Base-by-base conservation (phyloP, 1,284 basidiomycete species). In the Rhodotorula sp. region DNA sequence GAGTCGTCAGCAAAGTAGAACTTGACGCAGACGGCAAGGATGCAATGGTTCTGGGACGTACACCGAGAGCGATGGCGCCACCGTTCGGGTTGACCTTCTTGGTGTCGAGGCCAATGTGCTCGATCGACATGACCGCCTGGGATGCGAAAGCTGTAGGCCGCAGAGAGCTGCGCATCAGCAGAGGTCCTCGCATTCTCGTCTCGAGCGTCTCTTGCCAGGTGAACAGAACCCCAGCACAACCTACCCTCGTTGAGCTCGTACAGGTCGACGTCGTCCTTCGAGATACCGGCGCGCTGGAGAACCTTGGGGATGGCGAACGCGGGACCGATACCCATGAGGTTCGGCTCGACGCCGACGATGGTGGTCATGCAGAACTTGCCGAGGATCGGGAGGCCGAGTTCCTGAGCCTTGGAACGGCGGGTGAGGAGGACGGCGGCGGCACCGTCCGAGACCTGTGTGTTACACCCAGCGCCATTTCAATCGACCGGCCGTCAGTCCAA, bases 391-490 rank as follows among this genome's bases (percentile, higher is more conserved):
- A 99, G 86, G 57, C 92, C 90, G 73, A 95, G 89, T 79, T 89
- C 90, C 83, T 91, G 89, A 26, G 95, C 95, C 50, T 89, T 87
- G 43, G 89, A 91, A 68, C 95, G 88, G 71, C 93, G 87, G 49
- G 92, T 86, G 68, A 98, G 88, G 67, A 99, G 83, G 62, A 98
- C 94, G 0, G 95, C 95, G 61, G 95, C 93, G 31, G 95, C 95
- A 72, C 95, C 95, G 79, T 99, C 97, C n/a, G 93, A 94, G 60
- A 99, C 88, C 69, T 74, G 63, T 15, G 47, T 49, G 47, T 8
- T 14, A 1, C 52, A 60, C 3, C 18, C 34, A 38, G 28, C 34
- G 69, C 50, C n/a, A 73, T 76, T 71, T 47, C 47, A 23, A 56
- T 38, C 55, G 54, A 60, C 55, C 19, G 28, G 8, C 43, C 8